These are phyloP conservation scores for Yarrowia porcina DNA, from an alignment of 805 yeast species.

Conservation along the genomic window DNA sequence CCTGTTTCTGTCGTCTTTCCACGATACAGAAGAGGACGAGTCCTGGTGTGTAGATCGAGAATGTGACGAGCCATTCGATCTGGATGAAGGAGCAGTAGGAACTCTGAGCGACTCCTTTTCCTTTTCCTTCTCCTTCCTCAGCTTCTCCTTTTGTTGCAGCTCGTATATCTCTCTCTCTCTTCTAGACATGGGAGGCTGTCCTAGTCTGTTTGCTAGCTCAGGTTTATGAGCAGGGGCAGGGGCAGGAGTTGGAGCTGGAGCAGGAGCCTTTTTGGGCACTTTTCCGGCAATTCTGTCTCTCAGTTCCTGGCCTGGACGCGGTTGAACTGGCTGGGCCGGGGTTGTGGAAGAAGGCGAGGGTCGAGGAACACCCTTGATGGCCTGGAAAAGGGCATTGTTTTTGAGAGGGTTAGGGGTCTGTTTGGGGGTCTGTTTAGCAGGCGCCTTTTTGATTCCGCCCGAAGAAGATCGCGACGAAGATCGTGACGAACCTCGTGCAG, in stretches of 20 bases:
- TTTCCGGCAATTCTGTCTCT: background rate
- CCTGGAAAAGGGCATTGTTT: slow-evolving; percentile 10
- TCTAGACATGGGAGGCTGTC: background rate
- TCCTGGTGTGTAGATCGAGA: background rate
- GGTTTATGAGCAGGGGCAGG: background rate
- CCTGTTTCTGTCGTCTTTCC: background rate
- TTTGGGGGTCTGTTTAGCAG: no score
- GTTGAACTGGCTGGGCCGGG: background rate
- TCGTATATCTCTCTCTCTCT: no score
- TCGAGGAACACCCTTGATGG: slow-evolving; percentile 1
- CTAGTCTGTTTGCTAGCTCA: background rate
- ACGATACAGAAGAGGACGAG: background rate
- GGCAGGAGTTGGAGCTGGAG: background rate
- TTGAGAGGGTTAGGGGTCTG: background rate
- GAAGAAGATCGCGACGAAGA: no score
- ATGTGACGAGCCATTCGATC: background rate
- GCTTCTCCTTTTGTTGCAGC: no score
- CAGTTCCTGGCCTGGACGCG: background rate
- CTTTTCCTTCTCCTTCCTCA: no score
- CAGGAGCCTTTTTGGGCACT: background rate
- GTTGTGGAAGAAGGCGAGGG: background rate
- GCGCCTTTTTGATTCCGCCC: background rate
- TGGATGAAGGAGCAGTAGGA: background rate
- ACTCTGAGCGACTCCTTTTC: no score
- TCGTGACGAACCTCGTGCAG: no score